Conservation (phyloP, 805 yeast species). For the Saccharomycopsis schoenii region DNA sequence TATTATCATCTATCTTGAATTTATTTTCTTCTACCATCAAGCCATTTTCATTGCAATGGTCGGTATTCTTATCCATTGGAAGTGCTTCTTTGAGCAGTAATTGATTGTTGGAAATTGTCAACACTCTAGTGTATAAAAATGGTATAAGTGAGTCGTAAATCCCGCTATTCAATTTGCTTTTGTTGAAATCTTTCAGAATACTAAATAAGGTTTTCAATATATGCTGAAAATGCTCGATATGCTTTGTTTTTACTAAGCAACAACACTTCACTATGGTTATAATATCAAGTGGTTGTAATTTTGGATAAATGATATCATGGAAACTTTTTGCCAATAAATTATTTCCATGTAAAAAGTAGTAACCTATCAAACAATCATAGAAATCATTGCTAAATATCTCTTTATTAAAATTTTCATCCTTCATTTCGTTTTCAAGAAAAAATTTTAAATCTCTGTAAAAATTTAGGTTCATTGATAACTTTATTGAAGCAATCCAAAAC, state of each 20-base stretch:
- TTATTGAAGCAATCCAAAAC: slow-evolving; percentile 10
- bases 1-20: background rate
- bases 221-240: background rate
- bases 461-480: slow-evolving; percentile 1
- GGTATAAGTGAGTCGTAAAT: slow-evolving; percentile 1
- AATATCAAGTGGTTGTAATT: background rate
- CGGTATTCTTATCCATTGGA: background rate
- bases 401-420: background rate
- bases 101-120: background rate
- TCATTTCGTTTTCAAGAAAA: background rate
- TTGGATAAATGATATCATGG: slow-evolving; percentile 4
- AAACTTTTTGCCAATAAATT: background rate
- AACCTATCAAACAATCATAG: slow-evolving; percentile 7
- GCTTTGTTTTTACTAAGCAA: background rate
- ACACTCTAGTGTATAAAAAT: background rate
- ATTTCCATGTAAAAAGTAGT: background rate
- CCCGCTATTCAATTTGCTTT: background rate
- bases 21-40: background rate
- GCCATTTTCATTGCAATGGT: background rate
- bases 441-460: slow-evolving; percentile 2
- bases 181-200: background rate
- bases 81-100: background rate
- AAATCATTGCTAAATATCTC: slow-evolving; percentile 6
- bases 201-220: background rate
- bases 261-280: slow-evolving; percentile 7